Evolutionary conservation across 1,284 basidiomycete genomes (phyloP).

Genomic region (Ganoderma resinaceum): DNA sequence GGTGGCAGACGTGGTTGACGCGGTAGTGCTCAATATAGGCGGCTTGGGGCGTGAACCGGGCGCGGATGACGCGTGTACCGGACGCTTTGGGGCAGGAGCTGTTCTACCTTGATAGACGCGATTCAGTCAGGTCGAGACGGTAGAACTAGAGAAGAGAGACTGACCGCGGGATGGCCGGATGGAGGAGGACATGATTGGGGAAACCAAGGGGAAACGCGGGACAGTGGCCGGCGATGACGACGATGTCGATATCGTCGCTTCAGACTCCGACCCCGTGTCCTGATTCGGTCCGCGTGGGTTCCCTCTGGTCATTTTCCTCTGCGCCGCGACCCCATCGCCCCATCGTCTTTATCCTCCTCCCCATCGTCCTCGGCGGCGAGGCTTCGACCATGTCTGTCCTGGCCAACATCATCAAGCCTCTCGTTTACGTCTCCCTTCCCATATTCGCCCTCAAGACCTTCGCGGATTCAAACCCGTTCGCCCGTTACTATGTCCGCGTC

Average conservation of each 20-base stretch:
- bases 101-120: conserved; percentile 17
- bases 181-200: conserved; percentile 25
- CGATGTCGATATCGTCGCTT: conserved; percentile 16
- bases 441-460: conserved; percentile 66
- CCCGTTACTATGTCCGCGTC: conserved; percentile 78
- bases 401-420: conserved; percentile 63
- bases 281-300: conserved; percentile 23
- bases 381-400: conserved; percentile 62
- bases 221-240: conserved; percentile 9
- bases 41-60: conserved; percentile 23
- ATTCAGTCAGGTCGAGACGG: not conserved
- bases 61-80: conserved; percentile 16
- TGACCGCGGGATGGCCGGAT: conserved; percentile 24
- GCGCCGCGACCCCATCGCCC: conserved; percentile 11
- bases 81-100: conserved; percentile 14
- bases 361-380: conserved; percentile 22
- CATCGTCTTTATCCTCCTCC: conserved; percentile 13
- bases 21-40: conserved; percentile 13
- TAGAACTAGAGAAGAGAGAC: not conserved
- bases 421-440: conserved; percentile 78
- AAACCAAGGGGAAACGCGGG: conserved; percentile 12
- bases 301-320: conserved; percentile 32
- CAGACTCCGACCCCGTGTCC: conserved; percentile 25
- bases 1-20: conserved; percentile 12
- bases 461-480: conserved; percentile 58